Evolutionary conservation across 768 basidiomycete genomes (phyloP), one percentile per base, ranked within the genome.

Genomic region (Suillus subluteus): DNA sequence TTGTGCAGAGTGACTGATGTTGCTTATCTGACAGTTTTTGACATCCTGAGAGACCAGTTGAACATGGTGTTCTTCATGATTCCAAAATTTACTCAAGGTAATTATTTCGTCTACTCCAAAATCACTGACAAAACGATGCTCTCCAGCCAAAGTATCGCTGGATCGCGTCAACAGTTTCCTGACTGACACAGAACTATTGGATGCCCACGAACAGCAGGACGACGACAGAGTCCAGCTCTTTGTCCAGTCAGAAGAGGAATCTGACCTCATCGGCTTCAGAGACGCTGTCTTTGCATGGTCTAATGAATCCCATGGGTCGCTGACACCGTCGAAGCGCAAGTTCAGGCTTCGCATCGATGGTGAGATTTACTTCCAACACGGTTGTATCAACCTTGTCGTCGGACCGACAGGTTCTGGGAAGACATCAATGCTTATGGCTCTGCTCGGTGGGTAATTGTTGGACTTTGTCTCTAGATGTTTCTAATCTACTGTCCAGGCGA

Each of bases 361-460:
- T n/a, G 84, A 88, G 54, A 67, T 91, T 1, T 56, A 81, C 6
- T 91, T 91, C 81, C 81, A 81, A 68, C 80, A 74, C 12, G 83
- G 83, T 18, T 70, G 77, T 65, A 81, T 88, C 62, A 90, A 90
- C 67, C 77, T 88, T 59, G 82, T 90, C 12, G 77, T 89, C 46
- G 88, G 89, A 0, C 84, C 87, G 11, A 88, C 88, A 58, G 82
- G 82, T 3, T 83, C 82, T 5, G 89, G 88, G 7, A 91, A 90
- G 76, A 89, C 89, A 0, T 88, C 87, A 0, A 72, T 89, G 41
- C 78, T 89, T 26, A 88, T 90, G 87, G 88, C 89, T 1, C 75
- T 89, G 48, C 80, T 88, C 13, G 83, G 78, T 81, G 35, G 58
- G 75, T 48, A 18, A 13, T 23, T 4, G 23, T 56, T 11, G 18